These are phyloP conservation scores for Suillus placidus DNA, from an alignment of 768 basidiomycete genomes.

Conservation along the genomic window DNA sequence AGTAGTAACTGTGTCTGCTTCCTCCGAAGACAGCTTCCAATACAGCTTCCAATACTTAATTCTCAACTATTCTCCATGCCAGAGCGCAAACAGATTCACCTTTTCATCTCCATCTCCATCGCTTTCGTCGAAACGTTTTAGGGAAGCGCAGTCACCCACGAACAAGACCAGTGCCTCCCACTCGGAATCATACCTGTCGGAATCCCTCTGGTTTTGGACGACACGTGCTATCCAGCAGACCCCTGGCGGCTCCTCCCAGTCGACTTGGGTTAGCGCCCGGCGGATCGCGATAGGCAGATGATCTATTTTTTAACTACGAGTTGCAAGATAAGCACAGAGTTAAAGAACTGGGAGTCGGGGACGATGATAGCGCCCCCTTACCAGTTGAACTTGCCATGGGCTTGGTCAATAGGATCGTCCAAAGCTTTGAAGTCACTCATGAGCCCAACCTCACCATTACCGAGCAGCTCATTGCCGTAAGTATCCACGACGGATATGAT, in stretches of 20 bases:
- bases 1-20: constrained; percentile 12
- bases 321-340: background rate
- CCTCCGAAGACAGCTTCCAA: constrained; percentile 29
- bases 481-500: constrained; percentile 23
- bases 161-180: constrained; percentile 21
- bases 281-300: background rate
- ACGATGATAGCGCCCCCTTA: background rate
- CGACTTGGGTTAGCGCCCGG: background rate
- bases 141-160: constrained; percentile 42
- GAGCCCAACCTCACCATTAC: constrained; percentile 53
- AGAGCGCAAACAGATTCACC: constrained; percentile 71
- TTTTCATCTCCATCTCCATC: constrained; percentile 78
- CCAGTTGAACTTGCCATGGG: constrained; percentile 21
- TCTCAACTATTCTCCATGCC: constrained; percentile 72
- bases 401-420: constrained; percentile 25
- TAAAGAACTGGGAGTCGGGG: background rate
- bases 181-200: constrained; percentile 12
- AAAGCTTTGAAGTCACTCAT: constrained; percentile 53
- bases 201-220: background rate
- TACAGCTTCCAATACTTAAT: constrained; percentile 9
- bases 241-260: background rate
- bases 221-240: background rate
- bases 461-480: constrained; percentile 61
- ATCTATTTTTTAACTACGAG: background rate
- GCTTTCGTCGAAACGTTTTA: constrained; percentile 56